Percentiles rank a stretch among this genome's conserved stretches.
These are phyloP conservation scores for Pelagomonas calceolata DNA, from an alignment of 108 stramenopile species.

Conservation along the genomic window DNA sequence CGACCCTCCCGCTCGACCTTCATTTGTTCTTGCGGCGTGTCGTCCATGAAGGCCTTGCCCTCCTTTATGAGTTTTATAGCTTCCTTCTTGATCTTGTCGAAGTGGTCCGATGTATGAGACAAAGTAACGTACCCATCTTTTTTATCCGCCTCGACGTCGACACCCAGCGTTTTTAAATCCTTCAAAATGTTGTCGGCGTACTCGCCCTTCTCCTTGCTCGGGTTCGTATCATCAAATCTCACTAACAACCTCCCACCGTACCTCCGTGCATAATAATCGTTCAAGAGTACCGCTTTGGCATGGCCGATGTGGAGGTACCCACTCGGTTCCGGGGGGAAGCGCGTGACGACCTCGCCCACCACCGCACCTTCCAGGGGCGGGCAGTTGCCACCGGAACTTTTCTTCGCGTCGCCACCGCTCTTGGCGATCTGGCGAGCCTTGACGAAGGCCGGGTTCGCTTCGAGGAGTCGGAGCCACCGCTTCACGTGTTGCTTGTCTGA, in stretches of 20 bases:
- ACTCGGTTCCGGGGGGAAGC: conserved; percentile 98
- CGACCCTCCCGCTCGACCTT: conserved; percentile 64
- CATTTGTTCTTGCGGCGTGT: conserved; percentile 91
- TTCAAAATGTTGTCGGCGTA: conserved; percentile 76
- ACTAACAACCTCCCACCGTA: conserved; percentile 84
- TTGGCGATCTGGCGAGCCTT: background rate
- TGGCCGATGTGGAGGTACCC: conserved; percentile 99
- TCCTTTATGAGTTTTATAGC: conserved; percentile 73
- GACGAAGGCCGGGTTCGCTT: background rate
- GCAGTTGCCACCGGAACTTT: background rate
- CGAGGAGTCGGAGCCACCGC: conserved; percentile 32
- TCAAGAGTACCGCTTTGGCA: conserved; percentile 92
- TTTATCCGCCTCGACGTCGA: conserved; percentile 60
- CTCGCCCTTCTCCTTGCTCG: conserved; percentile 97
- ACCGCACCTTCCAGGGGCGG: conserved; percentile 60
- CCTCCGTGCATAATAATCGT: conserved; percentile 90
- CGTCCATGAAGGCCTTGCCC: conserved; percentile 96
- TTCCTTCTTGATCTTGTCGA: conserved; percentile 66
- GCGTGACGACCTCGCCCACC: conserved; percentile 73
- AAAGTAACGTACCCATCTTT: conserved; percentile 16
- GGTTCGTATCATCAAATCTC: conserved; percentile 98
- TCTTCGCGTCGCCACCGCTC: conserved; percentile 4
- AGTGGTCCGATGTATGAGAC: conserved; percentile 89
- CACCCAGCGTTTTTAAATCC: conserved; percentile 63
- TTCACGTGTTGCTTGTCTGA: conserved; percentile 2